Base-by-base conservation (phyloP, 148 eudicot genomes). In the Spergularia marina region DNA sequence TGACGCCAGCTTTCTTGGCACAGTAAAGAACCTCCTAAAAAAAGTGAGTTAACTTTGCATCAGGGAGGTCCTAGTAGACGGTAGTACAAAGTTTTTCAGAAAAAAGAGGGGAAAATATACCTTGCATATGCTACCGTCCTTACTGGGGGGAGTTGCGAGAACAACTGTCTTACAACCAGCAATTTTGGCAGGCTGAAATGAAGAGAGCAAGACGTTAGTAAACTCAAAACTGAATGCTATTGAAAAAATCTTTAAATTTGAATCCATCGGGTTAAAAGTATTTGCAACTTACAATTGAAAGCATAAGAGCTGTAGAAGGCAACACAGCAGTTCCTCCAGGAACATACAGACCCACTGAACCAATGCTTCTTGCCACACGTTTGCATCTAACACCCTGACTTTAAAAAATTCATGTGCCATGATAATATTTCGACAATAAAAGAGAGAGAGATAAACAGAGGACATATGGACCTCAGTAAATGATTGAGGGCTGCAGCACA, bases 271-370 rank as follows among this genome's bases (percentile, higher is more conserved):
- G 39, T 6, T 53, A 71, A 59, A 18, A 55, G 62, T 15, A 16
- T 44, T 6, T 73, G 77, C 47, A 77, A 74, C 99, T 73, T 90
- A 96, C 99, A 86, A 96, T 84, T 77, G 99, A 73, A 82, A 96
- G 96, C 99, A 96, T 96, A 74, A 96, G 86, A 79, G 98, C 97
- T 3, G 99, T 96, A 63, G 99, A 96, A 70, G 99, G 99, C 84
- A 92, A 83, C 69, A 96, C 95, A 67, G 99, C 99, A 89, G 99
- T 92, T 65, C 98, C 98, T 73, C 98, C 99, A 18, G 99, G 98
- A 80, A 96, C 99, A 77, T 96, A 96, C 68, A 96, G 97, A 70
- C 99, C 99, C 57, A 96, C 99, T 78, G 97, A 84, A 69, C 90
- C 80, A 77, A 96, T 93, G 83, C 93, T 77, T 81, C 98, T 86